Percentiles rank a stretch among this genome's conserved stretches.
These are phyloP conservation scores for Phaffomyces antillensis DNA, from an alignment of 805 yeast species.

Conservation along the genomic window DNA sequence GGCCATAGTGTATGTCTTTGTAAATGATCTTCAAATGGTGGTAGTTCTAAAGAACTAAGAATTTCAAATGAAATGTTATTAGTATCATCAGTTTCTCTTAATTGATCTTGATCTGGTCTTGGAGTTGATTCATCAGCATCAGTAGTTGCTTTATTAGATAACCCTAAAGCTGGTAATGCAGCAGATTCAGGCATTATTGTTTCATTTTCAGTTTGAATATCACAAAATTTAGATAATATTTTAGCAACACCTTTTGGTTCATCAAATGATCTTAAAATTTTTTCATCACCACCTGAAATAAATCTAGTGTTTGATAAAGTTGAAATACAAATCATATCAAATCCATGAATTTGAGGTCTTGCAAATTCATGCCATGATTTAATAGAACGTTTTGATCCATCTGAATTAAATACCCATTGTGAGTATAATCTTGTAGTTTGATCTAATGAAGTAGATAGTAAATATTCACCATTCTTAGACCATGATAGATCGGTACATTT, in stretches of 20 bases:
- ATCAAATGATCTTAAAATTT: conserved; percentile 80
- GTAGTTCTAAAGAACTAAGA: conserved; percentile 38
- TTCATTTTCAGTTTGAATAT: conserved; percentile 27
- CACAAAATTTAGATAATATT: conserved; percentile 49
- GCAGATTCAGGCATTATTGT: conserved; percentile 69
- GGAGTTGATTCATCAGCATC: conserved; percentile 28
- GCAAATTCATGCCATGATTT: conserved; percentile 84
- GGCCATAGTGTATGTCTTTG: conserved; percentile 94
- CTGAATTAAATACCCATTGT: conserved; percentile 39
- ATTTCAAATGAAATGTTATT: conserved; percentile 39
- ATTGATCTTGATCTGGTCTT: conserved; percentile 21
- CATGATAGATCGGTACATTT: conserved; percentile 76
- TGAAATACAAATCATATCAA: conserved; percentile 82
- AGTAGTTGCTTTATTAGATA: conserved; percentile 81
- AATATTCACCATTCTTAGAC: conserved; percentile 57
- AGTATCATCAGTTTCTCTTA: conserved; percentile 26
- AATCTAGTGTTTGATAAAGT: conserved; percentile 54
- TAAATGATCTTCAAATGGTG: conserved; percentile 86
- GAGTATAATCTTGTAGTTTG: conserved; percentile 88
- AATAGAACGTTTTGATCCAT: conserved; percentile 23
- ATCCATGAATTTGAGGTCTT: conserved; percentile 97
- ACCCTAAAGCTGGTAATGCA: conserved; percentile 84
- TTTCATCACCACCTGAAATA: conserved; percentile 95
- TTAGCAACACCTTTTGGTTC: conserved; percentile 75
- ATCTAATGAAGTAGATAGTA: conserved; percentile 77